Percentiles rank a stretch among this genome's conserved stretches.
phyloP scores from a whole-genome alignment of 257 asterid species.

The Cruciata laevipes region DNA sequence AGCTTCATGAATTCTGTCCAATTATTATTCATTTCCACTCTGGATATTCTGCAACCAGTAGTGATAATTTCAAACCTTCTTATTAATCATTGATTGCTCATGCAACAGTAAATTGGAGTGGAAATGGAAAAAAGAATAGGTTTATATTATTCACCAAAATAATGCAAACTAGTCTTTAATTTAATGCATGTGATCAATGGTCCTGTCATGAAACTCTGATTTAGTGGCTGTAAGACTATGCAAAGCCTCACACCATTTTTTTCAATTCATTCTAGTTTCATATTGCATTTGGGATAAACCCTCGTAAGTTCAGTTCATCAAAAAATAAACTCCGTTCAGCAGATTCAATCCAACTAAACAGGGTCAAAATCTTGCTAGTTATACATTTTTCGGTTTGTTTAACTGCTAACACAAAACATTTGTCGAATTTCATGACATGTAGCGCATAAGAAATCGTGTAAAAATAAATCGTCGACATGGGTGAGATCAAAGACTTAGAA shows the following conservation, averaged over 20 bases:
- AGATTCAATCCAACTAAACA: neutral
- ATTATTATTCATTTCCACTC: neutral
- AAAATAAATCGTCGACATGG: too few relatives aligned
- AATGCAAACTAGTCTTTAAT: neutral
- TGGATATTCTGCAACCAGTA: neutral
- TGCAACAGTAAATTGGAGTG: neutral
- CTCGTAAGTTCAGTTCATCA: neutral
- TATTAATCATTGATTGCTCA: neutral
- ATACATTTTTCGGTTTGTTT: neutral
- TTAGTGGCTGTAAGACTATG: neutral
- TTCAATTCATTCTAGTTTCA: too few relatives aligned
- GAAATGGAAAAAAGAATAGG: too few relatives aligned
- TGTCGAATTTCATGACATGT: neutral
- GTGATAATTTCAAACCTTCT: neutral
- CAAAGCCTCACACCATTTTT: neutral
- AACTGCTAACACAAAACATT: neutral
- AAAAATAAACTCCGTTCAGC: neutral
- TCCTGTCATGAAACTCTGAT: neutral
- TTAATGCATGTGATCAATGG: neutral
- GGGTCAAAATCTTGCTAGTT: neutral
- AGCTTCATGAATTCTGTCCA: neutral
- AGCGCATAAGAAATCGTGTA: neutral
- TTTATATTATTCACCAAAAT: neutral
- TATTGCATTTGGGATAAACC: neutral
- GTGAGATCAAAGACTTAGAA: neutral